These are phyloP conservation scores for Geosmithia putterillii DNA, from an alignment of 2,329 filamentous ascomycete genomes.

Conservation along the genomic window DNA sequence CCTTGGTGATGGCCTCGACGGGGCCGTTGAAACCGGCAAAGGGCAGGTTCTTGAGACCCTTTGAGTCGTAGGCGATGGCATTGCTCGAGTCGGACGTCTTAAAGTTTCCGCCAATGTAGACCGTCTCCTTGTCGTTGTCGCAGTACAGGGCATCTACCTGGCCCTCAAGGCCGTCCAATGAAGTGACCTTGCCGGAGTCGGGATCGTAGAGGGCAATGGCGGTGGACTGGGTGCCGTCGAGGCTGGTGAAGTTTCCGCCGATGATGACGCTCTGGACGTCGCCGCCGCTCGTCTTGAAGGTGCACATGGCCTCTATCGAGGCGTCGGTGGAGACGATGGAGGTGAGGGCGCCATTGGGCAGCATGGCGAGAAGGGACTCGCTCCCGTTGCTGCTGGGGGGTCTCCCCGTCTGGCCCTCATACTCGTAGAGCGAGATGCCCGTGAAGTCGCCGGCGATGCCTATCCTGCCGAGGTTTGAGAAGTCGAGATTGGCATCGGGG, in stretches of 20 bases:
- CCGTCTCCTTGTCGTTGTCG: conserved; percentile 61
- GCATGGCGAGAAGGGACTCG: conserved; percentile 65
- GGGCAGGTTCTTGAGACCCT: conserved; percentile 67
- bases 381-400: conserved; percentile 61
- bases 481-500: conserved; percentile 62
- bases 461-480: conserved; percentile 67
- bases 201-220: conserved; percentile 76
- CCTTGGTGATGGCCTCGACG: conserved; percentile 73
- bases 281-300: conserved; percentile 56
- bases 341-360: conserved; percentile 77
- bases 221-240: conserved; percentile 63
- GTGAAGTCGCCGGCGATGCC: conserved; percentile 83
- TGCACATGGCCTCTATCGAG: conserved; percentile 79
- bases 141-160: conserved; percentile 75
- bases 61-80: conserved; percentile 67
- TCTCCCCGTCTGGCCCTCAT: conserved; percentile 63
- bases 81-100: conserved; percentile 72
- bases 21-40: conserved; percentile 94
- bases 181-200: conserved; percentile 53
- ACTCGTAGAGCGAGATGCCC: conserved; percentile 83
- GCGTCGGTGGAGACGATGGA: conserved; percentile 68
- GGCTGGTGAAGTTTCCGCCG: conserved; percentile 89
- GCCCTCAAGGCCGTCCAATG: conserved; percentile 72
- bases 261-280: conserved; percentile 64
- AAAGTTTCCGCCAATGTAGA: conserved; percentile 88